Base-by-base conservation (phyloP, 306 rosid species). In the Begonia loranthoides region DNA sequence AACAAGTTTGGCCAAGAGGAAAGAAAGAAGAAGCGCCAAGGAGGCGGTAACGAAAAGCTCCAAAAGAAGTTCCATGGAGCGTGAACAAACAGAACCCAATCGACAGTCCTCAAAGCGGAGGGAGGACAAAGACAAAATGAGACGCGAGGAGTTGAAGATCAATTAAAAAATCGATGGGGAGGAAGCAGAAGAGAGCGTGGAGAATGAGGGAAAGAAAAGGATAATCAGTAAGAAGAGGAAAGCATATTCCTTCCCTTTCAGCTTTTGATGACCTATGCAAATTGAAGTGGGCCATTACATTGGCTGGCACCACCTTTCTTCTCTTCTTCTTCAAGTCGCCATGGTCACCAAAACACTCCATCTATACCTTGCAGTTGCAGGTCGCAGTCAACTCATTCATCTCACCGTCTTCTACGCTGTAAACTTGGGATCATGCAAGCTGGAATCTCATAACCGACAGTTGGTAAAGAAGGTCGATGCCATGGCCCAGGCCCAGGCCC, bases 11-110 rank as follows among this genome's bases (percentile, higher is more conserved):
- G 78, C 74, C 10, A 80, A 72, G 15, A 84, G 46, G 66, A 75
- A 51, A 10, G 81, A 77, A 13, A 84, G 72, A 52, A 84, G 41
- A 33, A 84, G 54, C 17, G 81, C 81, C 17, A 80, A 41, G 5
- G 81, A 63, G 39, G 75, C 77, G 16, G 86, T 68, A 40, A 73
- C 51, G 11, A 75, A 58, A 43, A 84, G 60, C 78, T 84, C 94
- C 94, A 10, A 13, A 43, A 43, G n/a, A 43, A 43, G 24, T 11
- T 33, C 36, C 38, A 22, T n/a, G 10, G 39, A 22, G 45, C 5
- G n/a, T 15, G 5, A 49, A 13, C 15, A 50, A 39, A 17, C 14
- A 54, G 49, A 47, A 17, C 36, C 36, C 1, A 7, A 28, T 28
- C 36, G 36, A 28, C 22, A 19, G 22, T 19, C 22, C 22, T 19